Evolutionary conservation across 768 basidiomycete genomes (phyloP).

Genomic region (Leccinum fibrillosum): DNA sequence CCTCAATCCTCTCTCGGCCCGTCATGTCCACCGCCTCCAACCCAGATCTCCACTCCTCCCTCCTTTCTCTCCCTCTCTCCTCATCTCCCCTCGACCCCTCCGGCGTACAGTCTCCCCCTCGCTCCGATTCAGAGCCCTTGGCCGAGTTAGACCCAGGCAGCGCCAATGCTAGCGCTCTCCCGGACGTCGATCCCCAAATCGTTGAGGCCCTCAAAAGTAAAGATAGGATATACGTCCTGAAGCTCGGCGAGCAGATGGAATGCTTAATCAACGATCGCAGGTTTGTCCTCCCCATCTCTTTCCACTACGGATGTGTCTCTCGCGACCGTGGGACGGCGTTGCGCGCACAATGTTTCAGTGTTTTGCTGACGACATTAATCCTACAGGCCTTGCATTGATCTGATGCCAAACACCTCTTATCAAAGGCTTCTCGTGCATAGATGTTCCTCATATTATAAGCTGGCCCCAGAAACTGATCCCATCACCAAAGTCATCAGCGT

Average conservation of each 20-base stretch:
- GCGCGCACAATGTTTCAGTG: background rate
- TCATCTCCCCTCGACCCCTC: slow-evolving; percentile 16
- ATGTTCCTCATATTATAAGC: slow-evolving; percentile 77
- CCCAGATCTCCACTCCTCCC: slow-evolving; percentile 9
- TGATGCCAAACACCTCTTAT: slow-evolving; percentile 72
- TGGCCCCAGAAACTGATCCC: slow-evolving; percentile 67
- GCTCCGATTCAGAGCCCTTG: slow-evolving; percentile 28
- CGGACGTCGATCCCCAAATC: slow-evolving; percentile 74
- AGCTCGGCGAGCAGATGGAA: slow-evolving; percentile 87
- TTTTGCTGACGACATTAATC: slow-evolving; percentile 25
- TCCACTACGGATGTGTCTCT: background rate
- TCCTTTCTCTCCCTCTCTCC: background rate
- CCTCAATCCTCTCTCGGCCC: slow-evolving; percentile 10
- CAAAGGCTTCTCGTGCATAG: slow-evolving; percentile 85
- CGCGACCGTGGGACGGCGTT: slow-evolving; percentile 5
- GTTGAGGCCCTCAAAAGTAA: slow-evolving; percentile 85
- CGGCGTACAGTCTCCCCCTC: slow-evolving; percentile 14
- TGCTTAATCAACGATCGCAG: slow-evolving; percentile 69
- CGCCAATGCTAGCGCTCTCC: slow-evolving; percentile 20
- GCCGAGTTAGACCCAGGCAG: slow-evolving; percentile 26
- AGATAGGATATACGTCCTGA: slow-evolving; percentile 83
- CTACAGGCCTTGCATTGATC: slow-evolving; percentile 57
- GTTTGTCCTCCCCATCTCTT: slow-evolving; percentile 39
- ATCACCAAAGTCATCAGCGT: slow-evolving; percentile 62
- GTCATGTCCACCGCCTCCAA: slow-evolving; percentile 7